A percentile compares a stretch with the other conserved stretches of the same genome.
These are phyloP conservation scores for Glycine tomentella DNA, from an alignment of 306 rosid species.

Conservation along the genomic window DNA sequence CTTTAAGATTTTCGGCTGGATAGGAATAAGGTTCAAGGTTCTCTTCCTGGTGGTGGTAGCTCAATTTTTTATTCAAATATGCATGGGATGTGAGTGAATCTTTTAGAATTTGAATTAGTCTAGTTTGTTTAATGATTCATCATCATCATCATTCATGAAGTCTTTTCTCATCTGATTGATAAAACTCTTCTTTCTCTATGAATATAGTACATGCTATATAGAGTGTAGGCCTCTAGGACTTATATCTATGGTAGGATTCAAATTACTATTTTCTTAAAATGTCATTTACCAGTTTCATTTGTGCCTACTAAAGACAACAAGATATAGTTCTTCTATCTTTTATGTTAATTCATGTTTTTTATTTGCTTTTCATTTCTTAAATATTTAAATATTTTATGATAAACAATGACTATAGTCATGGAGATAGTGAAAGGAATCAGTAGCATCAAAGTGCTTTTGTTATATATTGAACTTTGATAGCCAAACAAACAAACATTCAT, in stretches of 20 bases:
- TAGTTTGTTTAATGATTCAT: slow-evolving; percentile 14
- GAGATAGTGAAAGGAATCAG: too few species aligned
- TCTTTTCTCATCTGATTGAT: not conserved
- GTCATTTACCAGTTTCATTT: too few species aligned
- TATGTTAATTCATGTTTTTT: too few species aligned
- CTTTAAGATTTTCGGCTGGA: slow-evolving; percentile 84
- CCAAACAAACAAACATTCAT: slow-evolving; percentile 54
- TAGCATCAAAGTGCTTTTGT: too few species aligned
- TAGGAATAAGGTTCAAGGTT: slow-evolving; percentile 87
- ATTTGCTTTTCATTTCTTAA: too few species aligned
- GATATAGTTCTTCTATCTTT: not conserved
- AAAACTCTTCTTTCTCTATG: not conserved
- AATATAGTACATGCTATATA: not conserved
- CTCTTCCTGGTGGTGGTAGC: slow-evolving; percentile 64
- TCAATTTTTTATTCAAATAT: slow-evolving; percentile 50
- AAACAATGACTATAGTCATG: too few species aligned
- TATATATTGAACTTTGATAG: too few species aligned
- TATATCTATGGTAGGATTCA: not conserved
- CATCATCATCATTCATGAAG: slow-evolving; percentile 17
- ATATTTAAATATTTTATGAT: too few species aligned
- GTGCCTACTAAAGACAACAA: not conserved
- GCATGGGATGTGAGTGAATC: slow-evolving; percentile 68
- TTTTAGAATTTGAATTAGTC: not conserved
- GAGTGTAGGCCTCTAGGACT: not conserved
- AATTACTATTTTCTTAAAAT: too few species aligned